phyloP scores from a whole-genome alignment of 1,139 yeast species.

The Scheffersomyces cryptocercus region DNA sequence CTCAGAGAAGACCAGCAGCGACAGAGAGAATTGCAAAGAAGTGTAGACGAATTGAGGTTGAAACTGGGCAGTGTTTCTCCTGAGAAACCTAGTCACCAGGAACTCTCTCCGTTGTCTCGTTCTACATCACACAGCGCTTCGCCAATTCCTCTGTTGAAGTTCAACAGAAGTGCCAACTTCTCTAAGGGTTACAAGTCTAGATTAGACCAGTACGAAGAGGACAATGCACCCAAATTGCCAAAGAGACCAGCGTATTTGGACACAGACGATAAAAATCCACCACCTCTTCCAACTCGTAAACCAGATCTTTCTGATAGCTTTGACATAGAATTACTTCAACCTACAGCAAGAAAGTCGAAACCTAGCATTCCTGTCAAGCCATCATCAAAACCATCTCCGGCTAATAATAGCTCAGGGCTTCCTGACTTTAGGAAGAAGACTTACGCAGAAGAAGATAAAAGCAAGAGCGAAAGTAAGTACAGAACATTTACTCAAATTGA shows the following conservation, averaged over 20 bases:
- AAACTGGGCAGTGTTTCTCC: constrained; percentile 29
- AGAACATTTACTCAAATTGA: constrained; percentile 26
- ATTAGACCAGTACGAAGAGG: constrained; percentile 7
- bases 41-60: constrained; percentile 31
- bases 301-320: constrained; percentile 3
- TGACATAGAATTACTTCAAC: constrained; percentile 21
- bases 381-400: too few relatives aligned
- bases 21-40: constrained; percentile 31
- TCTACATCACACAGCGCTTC: background rate
- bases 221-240: constrained; percentile 15
- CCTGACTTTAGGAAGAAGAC: too few relatives aligned
- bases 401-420: too few relatives aligned
- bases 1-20: constrained; percentile 33
- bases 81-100: constrained; percentile 6
- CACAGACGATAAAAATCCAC: constrained; percentile 9
- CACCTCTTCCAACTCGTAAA: constrained; percentile 12
- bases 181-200: background rate
- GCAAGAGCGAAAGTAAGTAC: constrained; percentile 4
- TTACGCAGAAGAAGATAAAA: too few relatives aligned
- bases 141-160: constrained; percentile 19
- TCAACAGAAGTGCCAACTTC: constrained; percentile 15
- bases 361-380: too few relatives aligned
- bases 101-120: background rate
- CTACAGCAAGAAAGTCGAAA: constrained; percentile 14
- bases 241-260: constrained; percentile 11